Percentiles rank a stretch among this genome's conserved stretches.
Evolutionary conservation across 495 filamentous ascomycete genomes (phyloP).

Genomic region (Aspergillus asperescens): DNA sequence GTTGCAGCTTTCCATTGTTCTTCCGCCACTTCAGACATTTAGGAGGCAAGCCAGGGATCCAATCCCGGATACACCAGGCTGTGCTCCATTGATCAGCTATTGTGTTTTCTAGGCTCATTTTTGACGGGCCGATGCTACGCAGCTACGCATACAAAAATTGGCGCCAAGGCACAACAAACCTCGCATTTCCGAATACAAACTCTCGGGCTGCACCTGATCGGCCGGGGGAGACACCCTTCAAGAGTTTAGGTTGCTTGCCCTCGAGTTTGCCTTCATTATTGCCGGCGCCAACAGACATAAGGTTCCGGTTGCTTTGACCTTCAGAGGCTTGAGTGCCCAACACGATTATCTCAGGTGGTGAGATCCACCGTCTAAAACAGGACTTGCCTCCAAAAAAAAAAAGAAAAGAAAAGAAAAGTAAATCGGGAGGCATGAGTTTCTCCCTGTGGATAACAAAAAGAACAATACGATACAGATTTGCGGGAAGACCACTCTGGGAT

Average conservation of each 20-base stretch:
- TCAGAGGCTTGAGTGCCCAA: background rate
- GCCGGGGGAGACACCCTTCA: too few species aligned
- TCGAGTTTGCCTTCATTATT: conserved; percentile 7
- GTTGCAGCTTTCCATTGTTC: background rate
- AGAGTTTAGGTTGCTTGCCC: conserved; percentile 5
- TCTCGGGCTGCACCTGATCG: background rate
- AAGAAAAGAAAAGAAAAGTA: too few species aligned
- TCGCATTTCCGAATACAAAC: background rate
- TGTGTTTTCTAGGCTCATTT: background rate
- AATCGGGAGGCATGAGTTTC: too few species aligned
- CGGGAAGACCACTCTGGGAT: conserved; percentile 10
- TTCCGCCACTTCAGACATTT: background rate
- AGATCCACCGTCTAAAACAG: background rate
- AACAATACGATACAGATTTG: background rate
- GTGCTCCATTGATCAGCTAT: background rate
- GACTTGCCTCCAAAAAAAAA: background rate
- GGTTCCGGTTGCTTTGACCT: background rate
- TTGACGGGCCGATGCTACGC: background rate
- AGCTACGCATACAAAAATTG: background rate
- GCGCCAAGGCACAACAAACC: conserved; percentile 1
- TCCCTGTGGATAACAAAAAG: background rate
- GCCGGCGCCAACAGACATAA: conserved; percentile 18
- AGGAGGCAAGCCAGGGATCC: background rate
- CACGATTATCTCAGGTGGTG: background rate
- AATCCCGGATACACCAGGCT: background rate